phyloP scores from a whole-genome alignment of 331 rosid species.

The Pyrus hybrid region DNA sequence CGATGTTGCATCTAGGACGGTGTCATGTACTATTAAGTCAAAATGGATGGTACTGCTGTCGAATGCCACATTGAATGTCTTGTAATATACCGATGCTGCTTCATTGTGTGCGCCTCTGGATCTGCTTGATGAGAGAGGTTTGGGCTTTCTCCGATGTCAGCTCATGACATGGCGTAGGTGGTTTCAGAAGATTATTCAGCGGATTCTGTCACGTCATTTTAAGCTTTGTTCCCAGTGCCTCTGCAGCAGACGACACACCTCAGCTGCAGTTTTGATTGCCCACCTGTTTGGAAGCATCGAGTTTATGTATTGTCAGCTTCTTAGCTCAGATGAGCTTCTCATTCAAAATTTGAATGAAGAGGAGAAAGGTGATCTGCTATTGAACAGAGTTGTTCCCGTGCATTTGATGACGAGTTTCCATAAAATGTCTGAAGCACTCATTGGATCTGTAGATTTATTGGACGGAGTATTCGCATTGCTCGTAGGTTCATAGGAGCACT shows the following conservation, averaged over 20 bases:
- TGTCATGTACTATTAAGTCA: slow-evolving; percentile 5
- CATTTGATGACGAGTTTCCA: not conserved
- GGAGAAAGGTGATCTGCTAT: not conserved
- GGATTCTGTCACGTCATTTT: not conserved
- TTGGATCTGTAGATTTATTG: slow-evolving; percentile 12
- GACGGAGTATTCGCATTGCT: slow-evolving; percentile 11
- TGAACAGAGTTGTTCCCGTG: not conserved
- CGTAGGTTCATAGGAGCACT: not conserved
- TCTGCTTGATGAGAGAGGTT: not conserved
- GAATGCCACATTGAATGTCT: not conserved
- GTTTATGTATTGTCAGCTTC: not conserved
- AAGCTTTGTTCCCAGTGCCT: not conserved
- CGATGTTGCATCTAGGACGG: slow-evolving; percentile 21
- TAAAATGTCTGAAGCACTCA: not conserved
- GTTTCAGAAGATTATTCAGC: slow-evolving; percentile 4
- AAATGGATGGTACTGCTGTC: slow-evolving; percentile 3
- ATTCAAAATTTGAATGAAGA: not conserved
- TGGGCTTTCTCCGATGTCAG: slow-evolving; percentile 7
- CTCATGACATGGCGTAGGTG: slow-evolving; percentile 13
- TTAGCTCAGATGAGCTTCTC: not conserved
- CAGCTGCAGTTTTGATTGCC: slow-evolving; percentile 1
- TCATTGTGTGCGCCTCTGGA: slow-evolving; percentile 1
- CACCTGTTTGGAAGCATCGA: not conserved
- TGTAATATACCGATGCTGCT: not conserved
- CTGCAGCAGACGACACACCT: not conserved